Evolutionary conservation across 202 grass and related monocot genomes (phyloP), one percentile per base, ranked within the genome.

Genomic region (Panicum virgatum): DNA sequence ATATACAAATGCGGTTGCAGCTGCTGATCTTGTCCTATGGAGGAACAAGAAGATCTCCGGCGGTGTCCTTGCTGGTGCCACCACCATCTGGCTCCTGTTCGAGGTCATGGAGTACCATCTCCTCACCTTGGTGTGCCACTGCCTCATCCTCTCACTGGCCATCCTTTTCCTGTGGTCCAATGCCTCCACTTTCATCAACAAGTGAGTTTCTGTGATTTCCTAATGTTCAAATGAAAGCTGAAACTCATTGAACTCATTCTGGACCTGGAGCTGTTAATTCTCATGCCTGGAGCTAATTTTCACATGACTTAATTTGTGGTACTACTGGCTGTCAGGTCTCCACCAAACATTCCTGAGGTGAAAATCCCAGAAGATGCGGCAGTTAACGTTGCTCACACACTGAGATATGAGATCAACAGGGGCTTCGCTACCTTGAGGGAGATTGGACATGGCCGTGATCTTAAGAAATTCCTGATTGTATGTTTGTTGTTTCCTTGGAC

Each of bases 401-500:
- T 97, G 53, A 59, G 95, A 46, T 84, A 93, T 57, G 92, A 93
- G 77, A 81, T 97, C 69, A 97, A 97, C 86, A 87, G 92, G 84
- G 90, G 69, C 44, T 80, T 94, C 63, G 62, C 83, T 76, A 72
- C 83, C 30, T 78, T 97, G 83, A 92, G 95, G 69, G 88, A 87
- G 36, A 89, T 94, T 47, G 86, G 92, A 3, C 86, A 73, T 70
- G 95, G 92, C 25, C 88, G 65, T 62, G 92, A 94, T 40, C 86
- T 94, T 12, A 91, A 89, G 90, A 97, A 94, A 76, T 97, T 94
- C 72, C 84, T 97, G 69, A 85, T 84, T 90, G 94, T 97, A 89
- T n/a, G 74, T 88, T 75, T 3, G 22, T 18, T 82, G 8, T 69
- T 39, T 69, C 9, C 44, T 74, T 62, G 2, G 12, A 61, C 66